phyloP scores from a whole-genome alignment of 768 basidiomycete species.

The Hypholoma fasciculare region DNA sequence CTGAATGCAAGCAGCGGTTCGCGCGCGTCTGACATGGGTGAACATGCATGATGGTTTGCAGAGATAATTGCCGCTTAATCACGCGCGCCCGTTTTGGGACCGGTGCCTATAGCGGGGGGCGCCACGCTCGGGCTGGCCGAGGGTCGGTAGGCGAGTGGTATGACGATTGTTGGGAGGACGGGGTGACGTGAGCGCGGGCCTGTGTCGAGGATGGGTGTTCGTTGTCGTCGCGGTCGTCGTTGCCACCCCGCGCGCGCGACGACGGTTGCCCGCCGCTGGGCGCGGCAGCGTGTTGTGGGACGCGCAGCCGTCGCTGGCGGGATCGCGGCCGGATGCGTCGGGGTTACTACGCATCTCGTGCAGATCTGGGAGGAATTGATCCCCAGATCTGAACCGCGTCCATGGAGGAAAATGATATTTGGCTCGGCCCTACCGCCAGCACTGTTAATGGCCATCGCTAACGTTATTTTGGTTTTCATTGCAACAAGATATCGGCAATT shows the following conservation, averaged over 20 bases:
- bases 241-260: constrained; percentile 10
- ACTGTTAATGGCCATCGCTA: constrained; percentile 26
- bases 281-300: background rate
- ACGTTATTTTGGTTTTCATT: constrained; percentile 28
- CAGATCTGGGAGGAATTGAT: constrained; percentile 21
- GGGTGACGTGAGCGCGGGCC: no score
- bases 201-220: no score
- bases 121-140: no score
- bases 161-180: no score
- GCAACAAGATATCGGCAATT: constrained; percentile 33
- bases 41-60: background rate
- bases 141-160: no score
- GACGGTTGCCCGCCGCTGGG: background rate
- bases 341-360: constrained; percentile 17
- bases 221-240: no score
- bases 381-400: constrained; percentile 21
- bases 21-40: no score
- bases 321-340: constrained; percentile 18
- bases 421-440: constrained; percentile 20
- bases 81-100: background rate
- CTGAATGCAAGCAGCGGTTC: no score
- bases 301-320: background rate
- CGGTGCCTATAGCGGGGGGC: no score
- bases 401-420: constrained; percentile 21
- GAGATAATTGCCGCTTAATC: background rate